Percentiles rank a stretch among this genome's conserved stretches.
Evolutionary conservation across 306 rosid genomes (phyloP).

Genomic region (Medicago arabica): DNA sequence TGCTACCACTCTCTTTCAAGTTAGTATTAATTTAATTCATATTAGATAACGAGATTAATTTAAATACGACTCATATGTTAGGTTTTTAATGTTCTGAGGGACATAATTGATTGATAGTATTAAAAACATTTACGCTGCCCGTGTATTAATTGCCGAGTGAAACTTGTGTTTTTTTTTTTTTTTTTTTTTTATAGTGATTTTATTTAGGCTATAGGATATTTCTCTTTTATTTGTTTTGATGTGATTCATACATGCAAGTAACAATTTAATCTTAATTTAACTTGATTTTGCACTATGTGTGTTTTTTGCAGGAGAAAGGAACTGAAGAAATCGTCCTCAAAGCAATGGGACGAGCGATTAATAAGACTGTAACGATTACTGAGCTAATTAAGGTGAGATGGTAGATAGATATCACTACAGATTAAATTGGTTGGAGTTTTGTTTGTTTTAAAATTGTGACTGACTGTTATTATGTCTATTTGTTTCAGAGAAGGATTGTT

Average conservation of each 20-base stretch:
- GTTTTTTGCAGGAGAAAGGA: constrained; percentile 72
- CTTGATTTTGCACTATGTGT: constrained; percentile 10
- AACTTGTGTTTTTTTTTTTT: neutral
- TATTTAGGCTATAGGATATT: neutral
- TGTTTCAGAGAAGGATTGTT: constrained; percentile 80
- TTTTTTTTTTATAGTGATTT: neutral
- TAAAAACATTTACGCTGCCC: too few relatives aligned
- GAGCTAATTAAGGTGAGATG: constrained; percentile 78
- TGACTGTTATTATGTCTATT: constrained; percentile 22
- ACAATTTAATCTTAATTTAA: neutral
- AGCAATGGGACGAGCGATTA: constrained; percentile 97
- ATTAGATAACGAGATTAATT: too few relatives aligned
- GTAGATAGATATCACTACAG: constrained; percentile 14
- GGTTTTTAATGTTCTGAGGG: too few relatives aligned
- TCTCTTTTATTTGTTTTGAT: too few relatives aligned
- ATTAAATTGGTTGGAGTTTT: constrained; percentile 14
- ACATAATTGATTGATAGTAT: too few relatives aligned
- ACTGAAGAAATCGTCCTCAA: constrained; percentile 72
- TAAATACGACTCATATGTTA: too few relatives aligned
- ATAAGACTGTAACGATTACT: constrained; percentile 87
- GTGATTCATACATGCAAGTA: neutral
- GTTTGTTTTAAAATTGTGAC: constrained; percentile 22
- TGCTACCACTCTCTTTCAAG: constrained; percentile 92
- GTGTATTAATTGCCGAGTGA: neutral
- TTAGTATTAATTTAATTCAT: neutral